Evolutionary conservation across 352 stramenopile species (phyloP), one percentile per base, ranked within the genome.

Genomic region (Globisporangium rhizosaccharum): DNA sequence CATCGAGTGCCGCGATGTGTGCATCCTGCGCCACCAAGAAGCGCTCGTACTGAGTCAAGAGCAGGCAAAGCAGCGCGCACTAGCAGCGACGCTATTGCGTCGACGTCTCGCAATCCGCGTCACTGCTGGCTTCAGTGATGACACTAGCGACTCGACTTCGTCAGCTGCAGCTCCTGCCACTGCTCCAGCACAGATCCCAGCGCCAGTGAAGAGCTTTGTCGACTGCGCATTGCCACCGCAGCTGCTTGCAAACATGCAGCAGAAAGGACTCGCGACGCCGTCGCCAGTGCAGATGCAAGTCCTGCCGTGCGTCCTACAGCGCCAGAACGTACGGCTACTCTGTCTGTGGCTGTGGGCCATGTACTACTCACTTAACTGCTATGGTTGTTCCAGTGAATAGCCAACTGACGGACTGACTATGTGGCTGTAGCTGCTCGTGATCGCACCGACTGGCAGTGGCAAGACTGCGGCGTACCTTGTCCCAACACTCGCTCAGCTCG

Each of bases 201-300:
- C 54, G 50, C 61, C 51, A 17, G 41, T 66, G 17, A 20, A 73
- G 63, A 47, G 68, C 23, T 62, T 75, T 33, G 28, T 59, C 37
- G 45, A 62, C 8, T 55, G 26, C n/a, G 47, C 54, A 44, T 61
- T 82, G 26, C 71, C 74, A 1, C 28, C 62, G 1, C 30, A 71
- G 56, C 53, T 92, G 41, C 23, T 63, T 39, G 36, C 6, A 1
- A 90, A 90, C 53, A 65, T 92, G 28, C 59, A 33, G 11, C 18
- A 18, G 2, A 67, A 73, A 23, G 57, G 65, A 0, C 75, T 79
- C 42, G 59, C 79, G 11, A 67, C 56, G 30, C 79, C 75, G 8
- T 88, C 83, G 41, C 75, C 83, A 3, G 79, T 92, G 51, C 83
- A 92, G 59, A 92, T 90, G 83, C 81, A 90, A 56, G 73, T 67